phyloP scores from a whole-genome alignment of 805 yeast genomes.

The Suhomyces xylopsoci region DNA sequence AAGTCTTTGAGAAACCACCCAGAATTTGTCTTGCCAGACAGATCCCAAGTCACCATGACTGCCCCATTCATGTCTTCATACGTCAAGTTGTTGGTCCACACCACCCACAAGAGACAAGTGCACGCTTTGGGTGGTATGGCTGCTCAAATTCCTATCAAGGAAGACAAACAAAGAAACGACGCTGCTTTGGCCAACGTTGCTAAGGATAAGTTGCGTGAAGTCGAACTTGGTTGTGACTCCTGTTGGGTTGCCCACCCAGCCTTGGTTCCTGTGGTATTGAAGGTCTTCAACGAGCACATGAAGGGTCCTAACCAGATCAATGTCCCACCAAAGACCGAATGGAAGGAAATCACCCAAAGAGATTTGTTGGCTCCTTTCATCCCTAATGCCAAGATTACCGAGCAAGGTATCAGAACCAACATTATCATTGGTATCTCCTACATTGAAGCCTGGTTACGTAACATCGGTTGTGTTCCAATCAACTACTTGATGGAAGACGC shows the following conservation, averaged over 20 bases:
- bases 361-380: conserved; percentile 65
- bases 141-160: conserved; percentile 78
- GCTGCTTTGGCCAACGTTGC: conserved; percentile 70
- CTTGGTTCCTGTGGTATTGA: conserved; percentile 66
- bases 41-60: conserved; percentile 75
- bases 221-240: conserved; percentile 78
- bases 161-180: conserved; percentile 59
- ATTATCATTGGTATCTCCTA: conserved; percentile 73
- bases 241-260: conserved; percentile 92
- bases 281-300: conserved; percentile 72
- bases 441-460: conserved; percentile 85
- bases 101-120: conserved; percentile 74
- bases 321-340: conserved; percentile 45
- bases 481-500: conserved; percentile 88
- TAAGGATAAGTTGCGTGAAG: conserved; percentile 74
- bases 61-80: conserved; percentile 80
- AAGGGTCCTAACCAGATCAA: conserved; percentile 79
- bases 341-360: conserved; percentile 54
- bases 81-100: conserved; percentile 67
- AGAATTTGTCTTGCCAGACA: conserved; percentile 69
- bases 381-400: conserved; percentile 61
- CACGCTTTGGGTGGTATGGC: conserved; percentile 94
- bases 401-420: conserved; percentile 67
- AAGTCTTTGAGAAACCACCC: conserved; percentile 70
- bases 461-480: conserved; percentile 82